A percentile compares a stretch with the other conserved stretches of the same genome.
phyloP scores from a whole-genome alignment of 2,329 filamentous ascomycete species.

The Ascochyta lentis region DNA sequence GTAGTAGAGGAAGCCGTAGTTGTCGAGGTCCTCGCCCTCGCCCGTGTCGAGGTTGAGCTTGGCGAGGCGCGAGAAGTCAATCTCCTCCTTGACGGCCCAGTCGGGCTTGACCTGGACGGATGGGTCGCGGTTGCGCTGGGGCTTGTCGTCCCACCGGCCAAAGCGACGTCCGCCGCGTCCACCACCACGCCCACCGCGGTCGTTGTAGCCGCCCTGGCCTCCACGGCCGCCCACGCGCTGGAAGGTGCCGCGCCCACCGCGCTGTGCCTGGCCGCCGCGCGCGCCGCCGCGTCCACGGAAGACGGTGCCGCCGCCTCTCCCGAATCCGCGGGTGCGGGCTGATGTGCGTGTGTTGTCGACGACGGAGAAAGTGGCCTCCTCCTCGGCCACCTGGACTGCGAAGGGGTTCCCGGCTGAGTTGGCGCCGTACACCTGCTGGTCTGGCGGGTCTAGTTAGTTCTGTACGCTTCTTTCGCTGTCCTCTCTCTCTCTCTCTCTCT shows the following conservation, averaged over 20 bases:
- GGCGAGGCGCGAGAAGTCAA: constrained; percentile 92
- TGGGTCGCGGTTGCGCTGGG: constrained; percentile 91
- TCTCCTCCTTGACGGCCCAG: constrained; percentile 96
- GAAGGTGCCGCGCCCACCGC: constrained; percentile 74
- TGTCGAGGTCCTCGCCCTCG: constrained; percentile 92
- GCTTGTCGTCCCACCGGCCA: constrained; percentile 99
- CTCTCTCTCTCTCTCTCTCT: neutral
- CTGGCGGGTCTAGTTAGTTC: constrained; percentile 55
- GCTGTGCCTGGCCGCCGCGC: constrained; percentile 77
- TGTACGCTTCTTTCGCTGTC: neutral
- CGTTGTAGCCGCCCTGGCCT: constrained; percentile 73
- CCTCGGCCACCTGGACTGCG: constrained; percentile 88
- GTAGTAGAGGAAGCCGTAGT: constrained; percentile 97
- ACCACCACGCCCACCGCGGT: constrained; percentile 69
- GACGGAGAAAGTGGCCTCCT: constrained; percentile 96
- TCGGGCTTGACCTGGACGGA: constrained; percentile 96
- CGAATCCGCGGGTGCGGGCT: constrained; percentile 80
- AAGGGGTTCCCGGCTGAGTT: constrained; percentile 80
- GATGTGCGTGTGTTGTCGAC: constrained; percentile 94
- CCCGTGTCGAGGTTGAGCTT: constrained; percentile 97
- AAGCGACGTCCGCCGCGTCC: constrained; percentile 83
- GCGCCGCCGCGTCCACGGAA: constrained; percentile 79
- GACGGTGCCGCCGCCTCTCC: constrained; percentile 85
- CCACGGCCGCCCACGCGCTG: constrained; percentile 73
- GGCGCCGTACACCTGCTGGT: constrained; percentile 96